Conservation (phyloP, 306 rosid genomes). For the Hippophae rhamnoides region DNA sequence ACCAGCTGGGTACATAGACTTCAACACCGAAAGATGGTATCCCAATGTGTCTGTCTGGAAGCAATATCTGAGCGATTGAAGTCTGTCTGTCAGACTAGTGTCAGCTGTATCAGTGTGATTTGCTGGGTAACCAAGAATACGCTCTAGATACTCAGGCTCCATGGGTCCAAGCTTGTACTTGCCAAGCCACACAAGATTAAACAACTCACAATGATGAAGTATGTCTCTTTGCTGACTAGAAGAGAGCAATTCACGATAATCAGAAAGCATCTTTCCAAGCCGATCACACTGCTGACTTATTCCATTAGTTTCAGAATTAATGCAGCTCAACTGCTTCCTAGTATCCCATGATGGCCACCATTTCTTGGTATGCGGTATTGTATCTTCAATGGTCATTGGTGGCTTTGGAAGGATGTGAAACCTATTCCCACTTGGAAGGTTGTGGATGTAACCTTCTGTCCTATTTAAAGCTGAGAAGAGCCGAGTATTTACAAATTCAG, state of each 20-base stretch:
- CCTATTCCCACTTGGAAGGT: slow-evolving; percentile 75
- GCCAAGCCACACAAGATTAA: slow-evolving; percentile 75
- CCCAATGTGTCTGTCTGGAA: slow-evolving; percentile 83
- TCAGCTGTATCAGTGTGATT: slow-evolving; percentile 53
- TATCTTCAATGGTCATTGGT: slow-evolving; percentile 66
- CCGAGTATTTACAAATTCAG: slow-evolving; percentile 61
- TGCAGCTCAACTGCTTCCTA: slow-evolving; percentile 56
- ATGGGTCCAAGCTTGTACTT: slow-evolving; percentile 43
- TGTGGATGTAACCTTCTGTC: slow-evolving; percentile 81
- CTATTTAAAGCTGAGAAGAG: slow-evolving; percentile 66
- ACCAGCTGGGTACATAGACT: slow-evolving; percentile 58
- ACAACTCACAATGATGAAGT: slow-evolving; percentile 43
- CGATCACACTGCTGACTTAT: slow-evolving; percentile 51
- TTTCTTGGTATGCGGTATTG: slow-evolving; percentile 52
- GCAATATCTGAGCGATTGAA: slow-evolving; percentile 46
- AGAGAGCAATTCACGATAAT: slow-evolving; percentile 39
- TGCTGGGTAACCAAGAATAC: slow-evolving; percentile 65
- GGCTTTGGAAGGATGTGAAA: slow-evolving; percentile 47
- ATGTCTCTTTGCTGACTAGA: slow-evolving; percentile 54
- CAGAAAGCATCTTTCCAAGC: slow-evolving; percentile 37
- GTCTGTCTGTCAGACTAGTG: slow-evolving; percentile 43
- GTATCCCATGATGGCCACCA: slow-evolving; percentile 97
- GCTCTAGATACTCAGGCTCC: slow-evolving; percentile 59
- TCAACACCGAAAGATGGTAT: slow-evolving; percentile 62
- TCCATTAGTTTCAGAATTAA: slow-evolving; percentile 52